Percentiles rank a stretch among this genome's conserved stretches.
Conservation (phyloP, 345 rosid genomes). For the Geranium brycei region DNA sequence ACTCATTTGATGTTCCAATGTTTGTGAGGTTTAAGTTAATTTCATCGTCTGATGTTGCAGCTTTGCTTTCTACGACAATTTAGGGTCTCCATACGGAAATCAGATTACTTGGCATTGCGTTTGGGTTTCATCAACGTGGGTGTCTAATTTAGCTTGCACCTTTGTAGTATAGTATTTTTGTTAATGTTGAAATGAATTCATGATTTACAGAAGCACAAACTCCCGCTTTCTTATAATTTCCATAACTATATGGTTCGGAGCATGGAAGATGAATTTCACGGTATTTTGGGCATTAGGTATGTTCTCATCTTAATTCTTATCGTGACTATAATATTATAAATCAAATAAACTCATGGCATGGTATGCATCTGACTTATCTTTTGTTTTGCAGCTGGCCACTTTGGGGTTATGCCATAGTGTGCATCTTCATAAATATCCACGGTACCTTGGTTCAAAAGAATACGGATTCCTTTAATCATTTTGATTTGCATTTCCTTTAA, state of each 20-base stretch:
- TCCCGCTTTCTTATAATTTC: constrained; percentile 75
- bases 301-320: neutral
- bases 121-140: constrained; percentile 74
- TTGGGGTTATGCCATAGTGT: constrained; percentile 77
- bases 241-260: constrained; percentile 86
- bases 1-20: too few species aligned
- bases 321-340: too few species aligned
- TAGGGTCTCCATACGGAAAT: constrained; percentile 56
- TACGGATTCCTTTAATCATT: neutral
- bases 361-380: neutral
- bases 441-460: constrained; percentile 29
- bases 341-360: too few species aligned
- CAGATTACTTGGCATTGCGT: constrained; percentile 83
- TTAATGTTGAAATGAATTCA: neutral
- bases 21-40: constrained; percentile 3
- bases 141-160: constrained; percentile 11
- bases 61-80: constrained; percentile 85
- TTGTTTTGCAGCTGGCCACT: constrained; percentile 68
- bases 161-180: neutral
- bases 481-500: neutral
- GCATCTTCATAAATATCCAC: constrained; percentile 83
- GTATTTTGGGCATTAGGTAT: constrained; percentile 82
- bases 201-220: constrained; percentile 63
- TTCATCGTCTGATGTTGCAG: constrained; percentile 26
- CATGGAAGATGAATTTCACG: constrained; percentile 95